Percentiles rank a stretch among this genome's conserved stretches.
phyloP scores from a whole-genome alignment of 768 basidiomycete genomes.

The Strobilomyces dryophilus region DNA sequence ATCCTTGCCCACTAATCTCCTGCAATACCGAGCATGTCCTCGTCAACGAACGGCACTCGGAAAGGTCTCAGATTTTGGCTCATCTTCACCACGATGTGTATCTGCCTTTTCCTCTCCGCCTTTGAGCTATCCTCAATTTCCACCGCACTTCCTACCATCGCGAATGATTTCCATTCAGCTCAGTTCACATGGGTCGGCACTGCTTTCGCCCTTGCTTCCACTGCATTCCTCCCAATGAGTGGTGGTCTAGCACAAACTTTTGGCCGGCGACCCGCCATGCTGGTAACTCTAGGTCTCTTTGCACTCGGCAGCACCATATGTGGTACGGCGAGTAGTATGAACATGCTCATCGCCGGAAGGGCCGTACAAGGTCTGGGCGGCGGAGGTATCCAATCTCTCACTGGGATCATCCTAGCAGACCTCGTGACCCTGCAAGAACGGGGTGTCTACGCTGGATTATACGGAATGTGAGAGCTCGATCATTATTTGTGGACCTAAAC shows the following conservation, averaged over 20 bases:
- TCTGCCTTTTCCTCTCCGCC: neutral
- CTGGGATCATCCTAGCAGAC: neutral
- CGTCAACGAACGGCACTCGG: neutral
- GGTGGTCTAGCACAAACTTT: neutral
- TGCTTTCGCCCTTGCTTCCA: neutral
- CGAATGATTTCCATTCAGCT: neutral
- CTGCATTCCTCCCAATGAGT: neutral
- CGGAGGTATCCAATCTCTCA: neutral
- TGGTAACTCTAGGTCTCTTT: neutral
- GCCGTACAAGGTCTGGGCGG: constrained; percentile 1
- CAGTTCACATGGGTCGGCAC: neutral
- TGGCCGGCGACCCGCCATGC: neutral
- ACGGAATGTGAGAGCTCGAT: neutral
- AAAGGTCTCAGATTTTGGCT: neutral
- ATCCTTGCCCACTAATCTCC: too few species aligned
- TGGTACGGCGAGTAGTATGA: neutral
- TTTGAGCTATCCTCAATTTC: too few species aligned
- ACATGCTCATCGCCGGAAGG: neutral
- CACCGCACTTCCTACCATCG: too few species aligned
- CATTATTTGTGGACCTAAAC: neutral
- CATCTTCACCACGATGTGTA: neutral
- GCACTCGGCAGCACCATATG: neutral
- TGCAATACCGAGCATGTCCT: neutral
- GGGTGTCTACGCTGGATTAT: neutral
- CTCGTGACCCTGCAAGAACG: neutral